Conservation (phyloP, 768 basidiomycete species). For the Suillus tomentosus region DNA sequence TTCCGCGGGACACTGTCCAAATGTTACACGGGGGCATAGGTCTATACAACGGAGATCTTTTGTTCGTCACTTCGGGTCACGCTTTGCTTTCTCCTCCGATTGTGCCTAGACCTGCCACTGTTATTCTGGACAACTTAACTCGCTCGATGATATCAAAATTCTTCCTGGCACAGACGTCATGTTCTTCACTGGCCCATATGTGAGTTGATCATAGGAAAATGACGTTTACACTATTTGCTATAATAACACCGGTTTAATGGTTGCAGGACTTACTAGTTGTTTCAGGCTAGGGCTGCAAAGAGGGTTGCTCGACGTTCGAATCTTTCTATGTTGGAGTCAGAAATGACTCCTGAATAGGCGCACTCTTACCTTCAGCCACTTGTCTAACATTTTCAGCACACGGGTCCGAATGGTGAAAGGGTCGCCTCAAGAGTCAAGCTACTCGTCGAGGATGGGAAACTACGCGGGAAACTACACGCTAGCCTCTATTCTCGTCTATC, state of each 20-base stretch:
- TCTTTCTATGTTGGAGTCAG: not conserved
- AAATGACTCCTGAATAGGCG: not conserved
- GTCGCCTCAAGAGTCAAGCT: too few relatives aligned
- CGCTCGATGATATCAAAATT: constrained; percentile 76
- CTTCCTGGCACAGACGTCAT: constrained; percentile 64
- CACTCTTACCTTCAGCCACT: not conserved
- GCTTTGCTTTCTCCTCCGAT: constrained; percentile 62
- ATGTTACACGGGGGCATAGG: constrained; percentile 75
- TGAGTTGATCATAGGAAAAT: constrained; percentile 33
- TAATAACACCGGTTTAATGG: not conserved
- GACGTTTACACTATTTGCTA: not conserved
- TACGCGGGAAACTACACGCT: not conserved
- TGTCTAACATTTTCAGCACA: not conserved
- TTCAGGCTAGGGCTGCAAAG: not conserved
- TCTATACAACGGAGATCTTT: constrained; percentile 55
- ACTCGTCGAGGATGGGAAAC: not conserved
- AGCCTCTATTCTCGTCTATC: not conserved
- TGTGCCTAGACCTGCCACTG: constrained; percentile 55
- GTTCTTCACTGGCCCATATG: constrained; percentile 75
- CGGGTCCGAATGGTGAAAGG: too few relatives aligned
- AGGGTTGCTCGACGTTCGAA: not conserved
- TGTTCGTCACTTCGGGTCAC: constrained; percentile 64
- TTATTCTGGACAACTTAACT: constrained; percentile 81
- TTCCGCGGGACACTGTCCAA: constrained; percentile 54
- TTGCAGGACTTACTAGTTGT: not conserved